Evolutionary conservation across 2,329 filamentous ascomycete species (phyloP).

Genomic region (Pseudogymnoascus sp.): DNA sequence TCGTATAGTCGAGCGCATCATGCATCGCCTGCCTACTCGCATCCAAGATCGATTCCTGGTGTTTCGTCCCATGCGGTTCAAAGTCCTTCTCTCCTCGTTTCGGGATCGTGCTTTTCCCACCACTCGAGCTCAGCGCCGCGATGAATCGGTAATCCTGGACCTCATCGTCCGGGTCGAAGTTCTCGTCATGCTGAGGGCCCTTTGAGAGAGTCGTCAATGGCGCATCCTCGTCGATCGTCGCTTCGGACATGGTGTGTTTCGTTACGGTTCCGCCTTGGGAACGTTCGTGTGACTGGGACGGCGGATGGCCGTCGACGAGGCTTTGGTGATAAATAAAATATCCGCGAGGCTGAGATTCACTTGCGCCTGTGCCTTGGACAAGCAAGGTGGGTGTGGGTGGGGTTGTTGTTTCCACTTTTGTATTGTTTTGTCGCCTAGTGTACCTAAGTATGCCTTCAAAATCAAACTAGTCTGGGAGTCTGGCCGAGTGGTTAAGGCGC

Average conservation of each 20-base stretch:
- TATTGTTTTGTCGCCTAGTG: neutral
- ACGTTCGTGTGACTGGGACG: neutral
- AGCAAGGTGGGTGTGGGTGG: neutral
- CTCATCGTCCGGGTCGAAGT: slow-evolving; percentile 66
- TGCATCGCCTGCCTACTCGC: slow-evolving; percentile 83
- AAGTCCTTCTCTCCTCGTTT: slow-evolving; percentile 97
- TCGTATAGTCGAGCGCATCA: slow-evolving; percentile 69
- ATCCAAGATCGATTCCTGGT: slow-evolving; percentile 71
- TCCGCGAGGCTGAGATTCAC: slow-evolving; percentile 3
- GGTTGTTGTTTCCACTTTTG: neutral
- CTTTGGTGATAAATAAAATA: neutral
- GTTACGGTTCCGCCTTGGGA: neutral
- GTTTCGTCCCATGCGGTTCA: slow-evolving; percentile 79
- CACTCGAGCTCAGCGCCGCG: slow-evolving; percentile 42
- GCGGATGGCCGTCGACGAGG: neutral
- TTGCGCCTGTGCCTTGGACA: neutral
- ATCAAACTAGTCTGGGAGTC: slow-evolving; percentile 27
- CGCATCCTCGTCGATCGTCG: slow-evolving; percentile 26
- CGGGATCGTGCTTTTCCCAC: slow-evolving; percentile 56
- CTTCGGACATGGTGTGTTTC: slow-evolving; percentile 7
- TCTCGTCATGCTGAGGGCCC: slow-evolving; percentile 28
- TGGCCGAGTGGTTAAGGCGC: slow-evolving; percentile 51
- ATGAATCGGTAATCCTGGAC: slow-evolving; percentile 80
- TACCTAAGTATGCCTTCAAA: neutral
- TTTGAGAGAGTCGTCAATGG: slow-evolving; percentile 20